Conservation (phyloP, 805 yeast genomes). For the Ogataea paraovalis region DNA sequence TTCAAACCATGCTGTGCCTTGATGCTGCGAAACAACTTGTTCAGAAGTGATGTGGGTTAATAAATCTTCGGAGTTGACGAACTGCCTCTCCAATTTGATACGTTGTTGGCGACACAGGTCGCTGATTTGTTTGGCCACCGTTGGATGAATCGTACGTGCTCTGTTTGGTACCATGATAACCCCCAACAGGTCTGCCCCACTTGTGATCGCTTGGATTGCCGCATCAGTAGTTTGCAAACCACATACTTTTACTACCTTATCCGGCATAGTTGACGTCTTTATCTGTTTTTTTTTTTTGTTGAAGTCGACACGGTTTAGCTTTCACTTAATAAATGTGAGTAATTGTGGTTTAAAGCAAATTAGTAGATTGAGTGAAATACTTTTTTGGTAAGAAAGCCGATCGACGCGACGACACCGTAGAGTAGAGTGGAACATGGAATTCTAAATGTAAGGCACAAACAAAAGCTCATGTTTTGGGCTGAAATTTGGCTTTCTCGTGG, state of each 20-base stretch:
- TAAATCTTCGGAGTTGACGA: constrained; percentile 23
- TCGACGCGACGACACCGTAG: too few relatives aligned
- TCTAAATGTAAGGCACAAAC: too few relatives aligned
- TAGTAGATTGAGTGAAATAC: too few relatives aligned
- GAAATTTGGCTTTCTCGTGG: too few relatives aligned
- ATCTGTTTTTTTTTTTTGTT: background rate
- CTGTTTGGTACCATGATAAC: constrained; percentile 83
- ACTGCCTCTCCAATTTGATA: constrained; percentile 17
- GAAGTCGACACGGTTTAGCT: too few relatives aligned
- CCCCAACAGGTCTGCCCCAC: constrained; percentile 78
- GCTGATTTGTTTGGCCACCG: constrained; percentile 45
- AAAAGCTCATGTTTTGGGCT: too few relatives aligned
- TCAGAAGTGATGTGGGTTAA: constrained; percentile 19
- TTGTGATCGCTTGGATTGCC: constrained; percentile 63
- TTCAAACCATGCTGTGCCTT: constrained; percentile 33
- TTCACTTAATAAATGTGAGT: too few relatives aligned
- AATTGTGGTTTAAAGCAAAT: too few relatives aligned
- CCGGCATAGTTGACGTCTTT: constrained; percentile 5
- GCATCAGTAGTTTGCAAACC: constrained; percentile 69
- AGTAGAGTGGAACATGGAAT: too few relatives aligned
- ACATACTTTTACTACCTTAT: constrained; percentile 72
- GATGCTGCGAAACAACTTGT: background rate
- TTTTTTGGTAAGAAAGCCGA: too few relatives aligned
- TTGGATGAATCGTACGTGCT: constrained; percentile 58
- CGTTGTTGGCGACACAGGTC: constrained; percentile 21